Conservation (phyloP, 1,284 basidiomycete species). For the Trametes hirsuta region DNA sequence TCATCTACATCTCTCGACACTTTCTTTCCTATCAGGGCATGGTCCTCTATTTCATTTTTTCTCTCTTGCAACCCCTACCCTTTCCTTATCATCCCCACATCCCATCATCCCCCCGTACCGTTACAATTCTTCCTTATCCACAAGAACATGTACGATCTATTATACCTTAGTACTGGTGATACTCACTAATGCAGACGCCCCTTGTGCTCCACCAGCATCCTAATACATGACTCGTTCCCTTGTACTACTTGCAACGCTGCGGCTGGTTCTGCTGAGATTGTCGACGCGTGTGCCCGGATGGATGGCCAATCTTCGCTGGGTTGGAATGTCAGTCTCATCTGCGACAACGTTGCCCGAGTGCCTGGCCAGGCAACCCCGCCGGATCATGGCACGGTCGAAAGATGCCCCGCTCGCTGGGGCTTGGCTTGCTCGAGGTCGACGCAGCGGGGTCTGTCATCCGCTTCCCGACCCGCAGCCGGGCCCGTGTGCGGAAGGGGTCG, state of each 20-base stretch:
- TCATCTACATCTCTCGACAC: constrained; percentile 20
- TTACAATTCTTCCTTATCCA: constrained; percentile 23
- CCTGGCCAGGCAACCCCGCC: constrained; percentile 7
- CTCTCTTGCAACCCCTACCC: constrained; percentile 21
- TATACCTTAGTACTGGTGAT: constrained; percentile 31
- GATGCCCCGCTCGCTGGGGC: neutral
- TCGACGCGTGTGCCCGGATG: neutral
- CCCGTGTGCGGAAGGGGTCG: neutral
- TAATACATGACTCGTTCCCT: constrained; percentile 26
- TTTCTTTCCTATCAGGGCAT: constrained; percentile 20
- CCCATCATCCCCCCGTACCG: constrained; percentile 17
- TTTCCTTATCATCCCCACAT: constrained; percentile 19
- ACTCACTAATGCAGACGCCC: constrained; percentile 29
- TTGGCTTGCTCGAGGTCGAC: no score
- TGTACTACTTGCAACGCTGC: neutral
- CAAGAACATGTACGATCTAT: constrained; percentile 32
- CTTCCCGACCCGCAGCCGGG: neutral
- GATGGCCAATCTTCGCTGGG: constrained; percentile 13
- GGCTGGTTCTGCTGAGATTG: neutral
- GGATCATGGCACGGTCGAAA: neutral
- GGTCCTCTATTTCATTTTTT: constrained; percentile 16
- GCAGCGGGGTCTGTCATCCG: neutral
- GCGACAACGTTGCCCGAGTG: constrained; percentile 4
- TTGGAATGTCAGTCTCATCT: constrained; percentile 9
- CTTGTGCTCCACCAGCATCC: constrained; percentile 25